These are phyloP conservation scores for Pachyrhizus erosus DNA, from an alignment of 306 rosid species.

Conservation along the genomic window DNA sequence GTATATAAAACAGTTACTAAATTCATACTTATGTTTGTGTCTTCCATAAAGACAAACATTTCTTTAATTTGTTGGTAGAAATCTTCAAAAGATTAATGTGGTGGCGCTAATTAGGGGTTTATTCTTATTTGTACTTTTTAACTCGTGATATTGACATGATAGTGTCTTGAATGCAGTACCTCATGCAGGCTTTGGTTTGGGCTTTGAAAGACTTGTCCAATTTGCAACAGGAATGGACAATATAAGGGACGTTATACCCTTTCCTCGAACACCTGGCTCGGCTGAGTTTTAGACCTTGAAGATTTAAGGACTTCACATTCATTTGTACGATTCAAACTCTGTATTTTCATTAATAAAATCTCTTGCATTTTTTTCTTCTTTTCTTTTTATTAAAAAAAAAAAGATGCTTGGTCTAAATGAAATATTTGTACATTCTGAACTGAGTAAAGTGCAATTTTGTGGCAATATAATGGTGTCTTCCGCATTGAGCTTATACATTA, in stretches of 20 bases:
- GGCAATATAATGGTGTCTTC: neutral
- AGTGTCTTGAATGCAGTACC: conserved; percentile 66
- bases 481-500: neutral
- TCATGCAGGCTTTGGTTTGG: conserved; percentile 95
- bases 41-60: neutral
- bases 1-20: neutral
- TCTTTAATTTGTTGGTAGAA: neutral
- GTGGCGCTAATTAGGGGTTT: neutral
- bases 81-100: neutral
- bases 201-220: conserved; percentile 94
- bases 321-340: neutral
- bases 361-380: neutral
- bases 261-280: conserved; percentile 89
- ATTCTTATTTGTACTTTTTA: neutral
- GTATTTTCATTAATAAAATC: neutral
- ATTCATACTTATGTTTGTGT: neutral
- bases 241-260: conserved; percentile 88
- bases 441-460: neutral
- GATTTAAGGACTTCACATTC: neutral
- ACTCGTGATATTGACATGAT: neutral
- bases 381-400: neutral
- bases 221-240: conserved; percentile 94
- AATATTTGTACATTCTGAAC: neutral
- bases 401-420: neutral
- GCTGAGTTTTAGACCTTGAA: conserved; percentile 68